phyloP scores from a whole-genome alignment of 169 alveolate species.

The Cryptosporidium viatorum region DNA sequence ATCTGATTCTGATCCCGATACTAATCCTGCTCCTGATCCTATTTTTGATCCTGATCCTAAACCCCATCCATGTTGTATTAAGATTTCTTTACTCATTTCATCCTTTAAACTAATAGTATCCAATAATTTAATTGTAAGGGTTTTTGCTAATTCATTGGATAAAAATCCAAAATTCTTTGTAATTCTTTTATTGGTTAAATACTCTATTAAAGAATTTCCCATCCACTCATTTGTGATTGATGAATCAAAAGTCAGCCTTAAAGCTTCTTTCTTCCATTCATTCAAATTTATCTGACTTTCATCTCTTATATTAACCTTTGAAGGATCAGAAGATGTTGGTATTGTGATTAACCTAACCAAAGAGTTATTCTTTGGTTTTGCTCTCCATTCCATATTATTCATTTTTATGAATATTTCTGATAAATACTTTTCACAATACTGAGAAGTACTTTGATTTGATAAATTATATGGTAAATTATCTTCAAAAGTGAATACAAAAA shows the following conservation, averaged over 20 bases:
- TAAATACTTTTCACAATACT: slow-evolving; percentile 61
- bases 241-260: slow-evolving; percentile 33
- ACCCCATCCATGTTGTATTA: slow-evolving; percentile 53
- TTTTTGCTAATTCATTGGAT: slow-evolving; percentile 25
- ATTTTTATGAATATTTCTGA: slow-evolving; percentile 54
- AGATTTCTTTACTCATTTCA: neutral
- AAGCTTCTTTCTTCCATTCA: slow-evolving; percentile 41
- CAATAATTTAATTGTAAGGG: slow-evolving; percentile 1
- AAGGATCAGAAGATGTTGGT: slow-evolving; percentile 27
- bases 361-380: slow-evolving; percentile 38
- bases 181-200: slow-evolving; percentile 36
- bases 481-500: slow-evolving; percentile 62
- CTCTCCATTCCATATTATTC: slow-evolving; percentile 71
- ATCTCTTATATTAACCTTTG: neutral
- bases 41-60: neutral
- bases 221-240: slow-evolving; percentile 31
- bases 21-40: neutral
- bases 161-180: neutral
- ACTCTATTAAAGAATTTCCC: slow-evolving; percentile 45
- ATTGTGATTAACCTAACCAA: slow-evolving; percentile 39
- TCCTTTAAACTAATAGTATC: slow-evolving; percentile 30
- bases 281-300: slow-evolving; percentile 1
- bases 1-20: neutral
- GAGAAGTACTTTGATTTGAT: slow-evolving; percentile 2
- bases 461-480: slow-evolving; percentile 54